Evolutionary conservation across 2,329 filamentous ascomycete species (phyloP).

Genomic region (Hypoxylon sp.): DNA sequence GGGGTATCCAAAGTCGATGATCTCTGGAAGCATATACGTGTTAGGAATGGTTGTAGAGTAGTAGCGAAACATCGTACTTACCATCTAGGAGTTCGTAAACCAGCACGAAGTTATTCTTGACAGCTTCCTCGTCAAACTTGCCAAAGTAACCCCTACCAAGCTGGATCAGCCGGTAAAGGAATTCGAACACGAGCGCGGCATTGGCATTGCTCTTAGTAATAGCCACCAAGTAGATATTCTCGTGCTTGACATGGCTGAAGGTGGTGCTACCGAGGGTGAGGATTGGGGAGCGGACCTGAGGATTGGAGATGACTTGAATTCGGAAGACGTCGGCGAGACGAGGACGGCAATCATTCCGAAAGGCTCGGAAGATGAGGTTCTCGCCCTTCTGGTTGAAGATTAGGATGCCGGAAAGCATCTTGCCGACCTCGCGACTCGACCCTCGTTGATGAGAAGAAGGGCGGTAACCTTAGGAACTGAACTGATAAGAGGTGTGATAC

Average conservation of each 20-base stretch:
- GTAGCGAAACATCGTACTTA: slow-evolving; percentile 58
- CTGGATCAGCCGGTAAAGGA: slow-evolving; percentile 91
- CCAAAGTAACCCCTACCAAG: slow-evolving; percentile 97
- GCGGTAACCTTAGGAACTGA: slow-evolving; percentile 1
- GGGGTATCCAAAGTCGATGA: slow-evolving; percentile 98
- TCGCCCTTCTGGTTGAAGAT: slow-evolving; percentile 99
- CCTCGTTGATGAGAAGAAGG: slow-evolving; percentile 19
- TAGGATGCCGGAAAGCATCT: slow-evolving; percentile 95
- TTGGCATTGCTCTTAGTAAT: slow-evolving; percentile 99
- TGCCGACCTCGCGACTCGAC: slow-evolving; percentile 55
- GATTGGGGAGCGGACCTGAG: slow-evolving; percentile 97
- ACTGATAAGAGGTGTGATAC: slow-evolving; percentile 18
- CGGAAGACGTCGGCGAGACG: slow-evolving; percentile 98
- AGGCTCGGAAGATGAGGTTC: slow-evolving; percentile 99
- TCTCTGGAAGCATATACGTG: slow-evolving; percentile 71
- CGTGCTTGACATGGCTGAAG: slow-evolving; percentile 99
- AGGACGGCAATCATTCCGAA: slow-evolving; percentile 97
- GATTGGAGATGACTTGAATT: slow-evolving; percentile 99
- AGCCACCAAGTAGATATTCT: slow-evolving; percentile 98
- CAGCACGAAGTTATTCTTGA: slow-evolving; percentile 99
- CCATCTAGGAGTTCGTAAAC: slow-evolving; percentile 97
- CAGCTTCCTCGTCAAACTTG: slow-evolving; percentile 98
- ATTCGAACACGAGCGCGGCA: slow-evolving; percentile 97
- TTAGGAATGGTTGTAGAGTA: slow-evolving; percentile 30
- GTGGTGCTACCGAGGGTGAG: slow-evolving; percentile 97